These are phyloP conservation scores for Suillus placidus DNA, from an alignment of 768 basidiomycete species.

Conservation along the genomic window DNA sequence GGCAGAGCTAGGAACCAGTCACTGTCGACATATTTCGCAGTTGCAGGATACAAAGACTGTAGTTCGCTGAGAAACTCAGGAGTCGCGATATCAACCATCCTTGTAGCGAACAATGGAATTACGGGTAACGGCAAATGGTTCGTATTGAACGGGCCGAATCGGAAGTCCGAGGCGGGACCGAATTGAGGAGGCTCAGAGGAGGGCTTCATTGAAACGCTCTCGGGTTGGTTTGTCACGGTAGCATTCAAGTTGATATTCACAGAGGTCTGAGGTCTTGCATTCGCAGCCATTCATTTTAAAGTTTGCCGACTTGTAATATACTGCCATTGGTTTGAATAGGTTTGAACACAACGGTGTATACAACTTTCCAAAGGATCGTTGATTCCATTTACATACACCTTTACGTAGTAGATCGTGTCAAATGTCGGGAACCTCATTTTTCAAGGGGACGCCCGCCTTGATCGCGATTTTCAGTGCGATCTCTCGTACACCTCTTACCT, in stretches of 20 bases:
- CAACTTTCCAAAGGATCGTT: neutral
- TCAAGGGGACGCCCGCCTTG: constrained; percentile 55
- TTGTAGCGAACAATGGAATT: neutral
- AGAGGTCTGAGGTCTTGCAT: too few species aligned
- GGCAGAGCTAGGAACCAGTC: constrained; percentile 65
- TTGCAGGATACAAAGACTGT: constrained; percentile 49
- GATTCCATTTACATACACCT: neutral
- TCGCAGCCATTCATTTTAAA: too few species aligned
- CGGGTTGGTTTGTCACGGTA: too few species aligned
- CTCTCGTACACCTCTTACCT: constrained; percentile 54
- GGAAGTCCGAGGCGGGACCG: too few species aligned
- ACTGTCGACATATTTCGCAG: constrained; percentile 32
- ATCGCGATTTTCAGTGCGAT: constrained; percentile 56
- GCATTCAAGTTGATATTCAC: too few species aligned
- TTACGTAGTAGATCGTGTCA: neutral
- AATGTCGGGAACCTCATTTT: constrained; percentile 52
- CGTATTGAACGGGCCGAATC: neutral
- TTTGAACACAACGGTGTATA: neutral
- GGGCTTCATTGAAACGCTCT: too few species aligned
- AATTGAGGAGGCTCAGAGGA: too few species aligned
- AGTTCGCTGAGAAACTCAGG: constrained; percentile 45
- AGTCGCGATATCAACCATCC: constrained; percentile 39
- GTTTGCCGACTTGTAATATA: too few species aligned
- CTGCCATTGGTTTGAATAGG: too few species aligned
- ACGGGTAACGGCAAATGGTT: neutral